Percentiles rank a stretch among this genome's conserved stretches.
phyloP scores from a whole-genome alignment of 208 protist species.

The Spongospora subterranea region DNA sequence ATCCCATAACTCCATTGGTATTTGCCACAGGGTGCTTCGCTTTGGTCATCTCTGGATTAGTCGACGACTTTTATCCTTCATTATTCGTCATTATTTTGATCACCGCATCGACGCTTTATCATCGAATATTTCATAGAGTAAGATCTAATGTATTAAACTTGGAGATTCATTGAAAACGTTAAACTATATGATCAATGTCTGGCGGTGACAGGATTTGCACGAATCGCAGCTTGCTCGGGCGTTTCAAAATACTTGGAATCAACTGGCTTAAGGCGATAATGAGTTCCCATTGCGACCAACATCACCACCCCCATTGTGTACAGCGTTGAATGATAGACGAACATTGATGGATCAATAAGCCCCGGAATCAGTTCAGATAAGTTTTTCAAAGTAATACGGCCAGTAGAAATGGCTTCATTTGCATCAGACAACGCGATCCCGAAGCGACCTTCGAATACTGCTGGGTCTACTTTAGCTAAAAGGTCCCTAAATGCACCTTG shows the following conservation, averaged over 20 bases:
- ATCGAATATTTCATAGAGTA: background rate
- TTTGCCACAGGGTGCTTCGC: background rate
- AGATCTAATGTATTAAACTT: background rate
- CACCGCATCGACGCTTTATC: background rate
- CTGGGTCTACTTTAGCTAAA: slow-evolving; percentile 3
- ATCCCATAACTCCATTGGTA: background rate
- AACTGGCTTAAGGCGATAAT: slow-evolving; percentile 1
- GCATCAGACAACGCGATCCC: slow-evolving; percentile 2
- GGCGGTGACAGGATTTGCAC: background rate
- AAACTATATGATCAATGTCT: background rate
- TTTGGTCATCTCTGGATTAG: background rate
- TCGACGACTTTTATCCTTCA: background rate
- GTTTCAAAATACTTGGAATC: slow-evolving; percentile 53
- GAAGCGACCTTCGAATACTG: slow-evolving; percentile 18
- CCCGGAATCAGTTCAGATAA: background rate
- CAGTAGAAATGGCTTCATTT: background rate
- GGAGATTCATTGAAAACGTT: background rate
- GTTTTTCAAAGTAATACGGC: background rate
- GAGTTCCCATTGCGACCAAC: background rate
- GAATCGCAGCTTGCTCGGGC: slow-evolving; percentile 5
- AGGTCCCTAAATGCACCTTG: slow-evolving; percentile 46
- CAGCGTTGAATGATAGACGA: slow-evolving; percentile 42
- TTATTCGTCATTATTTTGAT: background rate
- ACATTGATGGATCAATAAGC: slow-evolving; percentile 23
- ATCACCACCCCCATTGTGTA: slow-evolving; percentile 48